These are phyloP conservation scores for Exophiala mesophila DNA, from an alignment of 2,329 filamentous ascomycete genomes.

Conservation along the genomic window DNA sequence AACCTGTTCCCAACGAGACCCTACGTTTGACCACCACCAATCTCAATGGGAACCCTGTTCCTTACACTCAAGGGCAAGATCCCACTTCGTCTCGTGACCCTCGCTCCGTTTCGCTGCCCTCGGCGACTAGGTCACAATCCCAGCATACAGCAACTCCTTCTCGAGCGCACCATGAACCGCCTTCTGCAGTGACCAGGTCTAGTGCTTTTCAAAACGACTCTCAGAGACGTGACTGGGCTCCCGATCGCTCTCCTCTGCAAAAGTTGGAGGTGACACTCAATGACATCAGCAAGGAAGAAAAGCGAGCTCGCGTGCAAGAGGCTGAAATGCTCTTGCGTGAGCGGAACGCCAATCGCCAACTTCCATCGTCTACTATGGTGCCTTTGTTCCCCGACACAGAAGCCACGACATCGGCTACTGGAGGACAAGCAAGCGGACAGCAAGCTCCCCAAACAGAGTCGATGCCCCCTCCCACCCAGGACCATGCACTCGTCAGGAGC, in stretches of 20 bases:
- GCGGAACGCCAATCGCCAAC: conserved; percentile 29
- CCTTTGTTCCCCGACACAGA: not conserved
- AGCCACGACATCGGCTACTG: not conserved
- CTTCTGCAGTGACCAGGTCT: conserved; percentile 19
- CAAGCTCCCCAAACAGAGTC: conserved; percentile 7
- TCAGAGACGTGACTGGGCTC: conserved; percentile 54
- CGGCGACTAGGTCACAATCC: conserved; percentile 9
- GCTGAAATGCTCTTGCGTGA: conserved; percentile 71
- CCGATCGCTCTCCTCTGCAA: conserved; percentile 84
- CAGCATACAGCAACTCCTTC: conserved; percentile 10
- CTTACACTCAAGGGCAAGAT: conserved; percentile 5
- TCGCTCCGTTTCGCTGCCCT: not conserved
- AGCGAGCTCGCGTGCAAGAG: conserved; percentile 75
- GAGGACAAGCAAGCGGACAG: conserved; percentile 6
- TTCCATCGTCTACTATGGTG: not conserved
- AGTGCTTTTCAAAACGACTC: conserved; percentile 25
- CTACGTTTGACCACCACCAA: conserved; percentile 14
- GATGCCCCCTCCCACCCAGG: conserved; percentile 24
- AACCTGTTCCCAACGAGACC: conserved; percentile 11
- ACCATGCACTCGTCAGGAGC: conserved; percentile 31
- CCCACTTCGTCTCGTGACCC: conserved; percentile 5
- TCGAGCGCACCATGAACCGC: conserved; percentile 13
- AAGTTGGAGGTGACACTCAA: conserved; percentile 85
- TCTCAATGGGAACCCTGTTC: conserved; percentile 7
- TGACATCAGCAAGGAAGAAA: conserved; percentile 94